Evolutionary conservation across 2,329 filamentous ascomycete genomes (phyloP).

Genomic region (Aspergillus ustus): DNA sequence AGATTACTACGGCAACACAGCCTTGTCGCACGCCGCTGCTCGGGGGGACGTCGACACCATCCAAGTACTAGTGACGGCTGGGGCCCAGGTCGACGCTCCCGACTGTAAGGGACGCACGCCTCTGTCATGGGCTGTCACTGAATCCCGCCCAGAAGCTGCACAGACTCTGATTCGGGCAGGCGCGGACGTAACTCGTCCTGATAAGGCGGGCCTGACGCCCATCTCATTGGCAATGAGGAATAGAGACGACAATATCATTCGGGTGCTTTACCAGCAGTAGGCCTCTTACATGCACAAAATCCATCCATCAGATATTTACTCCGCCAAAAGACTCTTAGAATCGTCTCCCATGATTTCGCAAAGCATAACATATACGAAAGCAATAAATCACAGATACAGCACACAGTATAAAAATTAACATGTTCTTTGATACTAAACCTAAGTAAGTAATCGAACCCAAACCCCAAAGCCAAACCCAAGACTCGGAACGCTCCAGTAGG

Average conservation of each 20-base stretch:
- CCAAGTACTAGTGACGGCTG: background rate
- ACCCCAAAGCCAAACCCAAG: too few relatives aligned
- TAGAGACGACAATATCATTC: background rate
- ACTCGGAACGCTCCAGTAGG: too few relatives aligned
- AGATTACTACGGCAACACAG: background rate
- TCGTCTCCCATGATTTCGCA: too few relatives aligned
- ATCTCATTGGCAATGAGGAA: background rate
- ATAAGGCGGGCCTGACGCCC: background rate
- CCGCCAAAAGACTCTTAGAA: too few relatives aligned
- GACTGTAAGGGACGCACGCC: background rate
- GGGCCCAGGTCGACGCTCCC: background rate
- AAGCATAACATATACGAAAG: too few relatives aligned
- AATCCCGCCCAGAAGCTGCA: background rate
- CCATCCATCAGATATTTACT: too few relatives aligned
- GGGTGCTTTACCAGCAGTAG: background rate
- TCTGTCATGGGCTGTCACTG: background rate
- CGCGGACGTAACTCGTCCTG: background rate
- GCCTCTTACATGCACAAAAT: too few relatives aligned
- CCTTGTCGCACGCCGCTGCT: background rate
- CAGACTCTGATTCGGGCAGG: background rate
- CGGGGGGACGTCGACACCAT: background rate
- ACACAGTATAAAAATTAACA: too few relatives aligned
- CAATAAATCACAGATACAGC: too few relatives aligned
- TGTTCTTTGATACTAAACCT: too few relatives aligned
- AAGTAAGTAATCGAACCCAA: too few relatives aligned